Evolutionary conservation across 2,329 filamentous ascomycete species (phyloP), one percentile per base, ranked within the genome.

Genomic region (Sordariomycetes sp.): DNA sequence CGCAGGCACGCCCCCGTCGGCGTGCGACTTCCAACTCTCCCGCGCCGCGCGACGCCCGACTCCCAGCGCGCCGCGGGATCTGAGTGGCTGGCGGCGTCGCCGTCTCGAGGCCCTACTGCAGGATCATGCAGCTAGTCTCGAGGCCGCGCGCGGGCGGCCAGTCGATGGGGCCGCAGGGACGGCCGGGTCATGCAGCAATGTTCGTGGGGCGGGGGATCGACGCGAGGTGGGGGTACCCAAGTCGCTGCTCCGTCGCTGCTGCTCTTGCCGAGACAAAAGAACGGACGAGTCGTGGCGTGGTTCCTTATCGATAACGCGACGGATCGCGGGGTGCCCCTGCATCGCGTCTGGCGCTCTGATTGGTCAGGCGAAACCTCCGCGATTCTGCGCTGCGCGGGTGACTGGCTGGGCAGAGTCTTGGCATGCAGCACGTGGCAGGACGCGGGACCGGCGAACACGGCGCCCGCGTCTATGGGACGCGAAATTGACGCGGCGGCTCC

Each of bases 401-500:
- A 24, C 24, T 34, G 54, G 22, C 24, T 50, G 28, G 39, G 42
- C 22, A 28, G 24, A 13, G 17, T 42, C 54, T 48, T 42, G 48
- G 48, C 54, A 35, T 56, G 54, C 32, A 42, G 39, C n/a, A 48
- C 55, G 55, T 50, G 55, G 53, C 53, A 48, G 39, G 32, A 52
- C 55, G 50, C 55, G 55, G 45, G 28, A 24, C 28, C 50, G 45
- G n/a, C 48, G 1, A 7, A 20, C n/a, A 28, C 48, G 51, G 24
- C 51, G 1, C 55, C 35, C 48, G 25, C 34, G 45, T 56, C 15
- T 25, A 15, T 45, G 22, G 52, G 45, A 36, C 55, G 55, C 55
- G 55, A 56, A 55, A 51, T 52, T 56, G 55, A 56, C 55, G 55
- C 55, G 55, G 55, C 55, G 50, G 55, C 45, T 35, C 35, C 25